Percentiles rank a stretch among this genome's conserved stretches.
These are phyloP conservation scores for Fusarium pseudonygamai DNA, from an alignment of 2,329 filamentous ascomycete species.

Conservation along the genomic window DNA sequence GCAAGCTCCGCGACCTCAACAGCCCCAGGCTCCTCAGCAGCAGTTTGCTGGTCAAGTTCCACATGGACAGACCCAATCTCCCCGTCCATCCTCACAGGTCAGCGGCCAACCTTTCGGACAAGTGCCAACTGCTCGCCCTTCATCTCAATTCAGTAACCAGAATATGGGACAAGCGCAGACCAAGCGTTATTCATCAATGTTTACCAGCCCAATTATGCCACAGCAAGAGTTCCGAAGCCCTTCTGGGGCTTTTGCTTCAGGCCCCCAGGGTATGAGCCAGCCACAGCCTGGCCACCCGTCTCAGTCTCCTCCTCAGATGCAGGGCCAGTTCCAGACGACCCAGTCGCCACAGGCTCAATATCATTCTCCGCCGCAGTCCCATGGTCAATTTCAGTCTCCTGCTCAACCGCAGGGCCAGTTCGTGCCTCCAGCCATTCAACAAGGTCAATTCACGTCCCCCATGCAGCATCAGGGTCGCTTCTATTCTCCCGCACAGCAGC, in stretches of 20 bases:
- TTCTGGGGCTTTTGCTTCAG: conserved; percentile 1
- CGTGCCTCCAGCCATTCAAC: background rate
- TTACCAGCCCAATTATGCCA: conserved; percentile 23
- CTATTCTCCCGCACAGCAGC: conserved; percentile 8
- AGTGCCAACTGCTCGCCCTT: conserved; percentile 15
- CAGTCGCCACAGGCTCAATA: background rate
- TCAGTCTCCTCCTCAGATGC: conserved; percentile 13
- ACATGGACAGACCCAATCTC: conserved; percentile 8
- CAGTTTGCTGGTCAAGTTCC: conserved; percentile 14
- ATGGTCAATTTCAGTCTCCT: conserved; percentile 7
- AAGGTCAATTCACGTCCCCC: conserved; percentile 4
- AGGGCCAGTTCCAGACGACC: background rate
- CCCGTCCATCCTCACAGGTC: conserved; percentile 20
- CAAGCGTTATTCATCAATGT: conserved; percentile 31
- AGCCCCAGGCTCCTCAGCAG: background rate
- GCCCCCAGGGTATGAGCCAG: conserved; percentile 12
- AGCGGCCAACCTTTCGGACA: conserved; percentile 25
- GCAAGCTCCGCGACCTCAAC: conserved; percentile 8
- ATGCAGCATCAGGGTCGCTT: conserved; percentile 6
- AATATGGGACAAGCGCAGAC: conserved; percentile 23
- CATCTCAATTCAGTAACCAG: conserved; percentile 26
- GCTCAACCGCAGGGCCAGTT: conserved; percentile 8
- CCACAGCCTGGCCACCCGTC: conserved; percentile 13
- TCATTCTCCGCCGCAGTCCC: background rate
- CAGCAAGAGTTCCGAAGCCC: conserved; percentile 28